Evolutionary conservation across 768 basidiomycete species (phyloP), one percentile per base, ranked within the genome.

Genomic region (Amanita jacksonii): DNA sequence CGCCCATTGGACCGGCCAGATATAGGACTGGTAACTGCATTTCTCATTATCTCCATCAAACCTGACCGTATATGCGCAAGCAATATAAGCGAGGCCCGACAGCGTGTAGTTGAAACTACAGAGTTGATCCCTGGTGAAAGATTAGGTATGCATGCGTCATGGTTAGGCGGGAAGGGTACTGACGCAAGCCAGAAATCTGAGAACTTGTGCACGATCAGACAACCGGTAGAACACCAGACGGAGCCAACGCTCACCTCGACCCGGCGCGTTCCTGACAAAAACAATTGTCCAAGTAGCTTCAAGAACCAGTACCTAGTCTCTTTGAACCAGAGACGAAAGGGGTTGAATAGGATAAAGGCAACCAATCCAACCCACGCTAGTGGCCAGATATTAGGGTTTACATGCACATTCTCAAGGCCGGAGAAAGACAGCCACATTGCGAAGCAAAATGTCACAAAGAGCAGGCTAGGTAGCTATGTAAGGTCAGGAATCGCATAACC

Each of bases 181-280:
- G 59, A 85, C 85, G 85, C 88, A 58, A 90, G 69, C 88, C 88
- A 91, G 76, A 90, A 87, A 67, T 89, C 88, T 12, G 80, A 63
- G 57, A 91, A 91, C 80, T 85, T 45, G 1, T 37, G 34, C 38
- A 20, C 27, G 13, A 23, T 40, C 51, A 48, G 49, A 48, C 24
- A 53, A 23, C 39, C 20, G 8, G 20, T n/a, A 39, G 37, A 38
- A 31, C 25, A 24, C n/a, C 30, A 15, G 2, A 20, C 9, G 40
- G 23, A 49, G 35, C 25, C 28, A n/a, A n/a, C 22, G 25, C 71
- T 44, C 51, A 86, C 86, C 72, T 91, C 89, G 46, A 93, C 90
- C 9, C 66, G 69, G 39, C 72, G 73, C 24, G 67, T 68, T 2
- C 93, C 92, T 15, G 87, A 79, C 7, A 74, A 58, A 18, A 86